Evolutionary conservation across 2,329 filamentous ascomycete genomes (phyloP).

Genomic region (Aspergillus proliferans): DNA sequence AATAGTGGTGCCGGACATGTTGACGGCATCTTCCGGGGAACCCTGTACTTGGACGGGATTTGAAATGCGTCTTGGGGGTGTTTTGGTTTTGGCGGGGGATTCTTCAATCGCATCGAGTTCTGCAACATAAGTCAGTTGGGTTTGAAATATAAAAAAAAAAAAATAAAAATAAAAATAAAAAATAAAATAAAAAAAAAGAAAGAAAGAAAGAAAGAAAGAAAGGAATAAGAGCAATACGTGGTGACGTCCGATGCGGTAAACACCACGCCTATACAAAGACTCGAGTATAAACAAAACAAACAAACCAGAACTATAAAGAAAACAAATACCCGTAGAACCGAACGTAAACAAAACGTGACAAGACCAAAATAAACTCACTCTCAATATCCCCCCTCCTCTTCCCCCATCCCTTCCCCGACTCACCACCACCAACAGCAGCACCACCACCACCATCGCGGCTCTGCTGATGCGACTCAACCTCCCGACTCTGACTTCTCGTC

Average conservation of each 20-base stretch:
- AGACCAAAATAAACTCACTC: constrained; percentile 1
- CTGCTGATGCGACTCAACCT: constrained; percentile 15
- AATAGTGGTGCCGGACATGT: constrained; percentile 32
- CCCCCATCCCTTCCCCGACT: constrained; percentile 3
- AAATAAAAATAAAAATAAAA: not conserved
- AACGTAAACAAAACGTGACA: not conserved
- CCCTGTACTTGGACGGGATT: not conserved
- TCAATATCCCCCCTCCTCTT: constrained; percentile 2
- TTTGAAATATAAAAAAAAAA: not conserved
- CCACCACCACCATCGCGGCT: constrained; percentile 1
- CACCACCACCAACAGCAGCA: not conserved
- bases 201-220: not conserved
- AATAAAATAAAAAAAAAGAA: not conserved
- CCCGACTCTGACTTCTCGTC: constrained; percentile 36
- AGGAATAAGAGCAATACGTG: not conserved
- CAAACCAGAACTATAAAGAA: not conserved
- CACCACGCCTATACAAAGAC: not conserved
- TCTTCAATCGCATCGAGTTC: constrained; percentile 12
- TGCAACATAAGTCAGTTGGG: not conserved
- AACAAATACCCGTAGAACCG: not conserved
- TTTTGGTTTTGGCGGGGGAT: not conserved
- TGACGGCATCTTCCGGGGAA: constrained; percentile 20
- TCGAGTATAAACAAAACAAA: not conserved
- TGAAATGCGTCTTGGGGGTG: not conserved
- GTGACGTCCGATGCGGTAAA: not conserved